Percentiles rank a stretch among this genome's conserved stretches.
These are phyloP conservation scores for Alternaria gaisen DNA, from an alignment of 2,329 filamentous ascomycete genomes.

Conservation along the genomic window DNA sequence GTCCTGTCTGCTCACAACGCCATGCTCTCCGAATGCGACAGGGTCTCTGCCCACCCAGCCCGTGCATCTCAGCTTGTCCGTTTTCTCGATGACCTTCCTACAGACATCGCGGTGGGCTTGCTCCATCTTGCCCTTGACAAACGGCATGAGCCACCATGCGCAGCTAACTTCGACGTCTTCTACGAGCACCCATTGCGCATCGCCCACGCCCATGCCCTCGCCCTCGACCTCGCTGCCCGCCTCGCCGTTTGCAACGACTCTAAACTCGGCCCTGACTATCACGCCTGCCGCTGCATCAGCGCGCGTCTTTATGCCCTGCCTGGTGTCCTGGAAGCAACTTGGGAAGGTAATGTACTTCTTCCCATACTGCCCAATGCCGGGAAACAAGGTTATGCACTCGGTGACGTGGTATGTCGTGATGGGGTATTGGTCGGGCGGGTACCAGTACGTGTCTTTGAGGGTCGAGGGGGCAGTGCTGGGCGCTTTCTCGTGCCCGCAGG, in stretches of 20 bases:
- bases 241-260: constrained; percentile 38
- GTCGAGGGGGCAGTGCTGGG: constrained; percentile 31
- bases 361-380: constrained; percentile 42
- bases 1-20: constrained; percentile 3
- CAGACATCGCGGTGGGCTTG: constrained; percentile 45
- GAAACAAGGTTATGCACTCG: constrained; percentile 41
- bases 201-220: constrained; percentile 43
- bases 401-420: constrained; percentile 43
- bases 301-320: constrained; percentile 43
- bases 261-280: constrained; percentile 42
- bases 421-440: constrained; percentile 40
- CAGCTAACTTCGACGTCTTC: constrained; percentile 48
- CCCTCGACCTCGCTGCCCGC: constrained; percentile 40
- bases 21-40: neutral
- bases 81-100: constrained; percentile 45
- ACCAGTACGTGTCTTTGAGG: constrained; percentile 49
- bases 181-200: constrained; percentile 46
- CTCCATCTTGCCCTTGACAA: constrained; percentile 47
- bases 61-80: constrained; percentile 31
- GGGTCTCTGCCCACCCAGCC: constrained; percentile 4
- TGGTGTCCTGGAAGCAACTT: constrained; percentile 45
- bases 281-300: constrained; percentile 44
- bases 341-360: constrained; percentile 46
- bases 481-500: constrained; percentile 39
- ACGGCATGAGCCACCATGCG: constrained; percentile 48